phyloP scores from a whole-genome alignment of 2,329 filamentous ascomycete species.

The Aspergillus brasiliensis region DNA sequence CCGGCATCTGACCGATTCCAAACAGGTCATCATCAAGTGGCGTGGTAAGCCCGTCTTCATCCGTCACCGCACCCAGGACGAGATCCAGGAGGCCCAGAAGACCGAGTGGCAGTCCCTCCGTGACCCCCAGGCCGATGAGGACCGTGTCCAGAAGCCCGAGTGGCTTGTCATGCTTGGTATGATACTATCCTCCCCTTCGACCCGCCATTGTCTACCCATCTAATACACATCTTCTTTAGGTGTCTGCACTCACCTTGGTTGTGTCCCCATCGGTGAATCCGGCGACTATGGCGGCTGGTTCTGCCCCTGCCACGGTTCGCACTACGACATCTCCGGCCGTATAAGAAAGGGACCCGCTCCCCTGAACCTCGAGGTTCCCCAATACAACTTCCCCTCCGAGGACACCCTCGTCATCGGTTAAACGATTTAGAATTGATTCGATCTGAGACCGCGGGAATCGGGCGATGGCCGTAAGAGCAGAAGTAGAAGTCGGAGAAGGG shows the following conservation, averaged over 20 bases:
- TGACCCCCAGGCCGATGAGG: slow-evolving; percentile 86
- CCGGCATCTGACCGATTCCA: slow-evolving; percentile 17
- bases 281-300: slow-evolving; percentile 99
- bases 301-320: slow-evolving; percentile 99
- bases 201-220: slow-evolving; percentile 1
- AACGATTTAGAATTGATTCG: slow-evolving; percentile 30
- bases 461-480: slow-evolving; percentile 1
- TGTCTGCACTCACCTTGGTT: slow-evolving; percentile 98
- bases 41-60: slow-evolving; percentile 99
- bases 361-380: slow-evolving; percentile 93
- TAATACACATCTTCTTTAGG: slow-evolving; percentile 52
- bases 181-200: slow-evolving; percentile 17
- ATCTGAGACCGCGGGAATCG: slow-evolving; percentile 1
- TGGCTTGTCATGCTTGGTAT: slow-evolving; percentile 98
- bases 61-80: slow-evolving; percentile 89
- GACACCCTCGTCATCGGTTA: slow-evolving; percentile 92
- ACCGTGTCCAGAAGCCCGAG: slow-evolving; percentile 96
- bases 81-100: slow-evolving; percentile 94
- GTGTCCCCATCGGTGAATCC: slow-evolving; percentile 97
- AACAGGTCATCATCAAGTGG: slow-evolving; percentile 98
- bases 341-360: slow-evolving; percentile 97
- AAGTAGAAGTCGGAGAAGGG: slow-evolving; percentile 7
- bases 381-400: slow-evolving; percentile 91
- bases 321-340: slow-evolving; percentile 99
- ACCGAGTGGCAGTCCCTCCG: slow-evolving; percentile 80